phyloP scores from a whole-genome alignment of 139 green algal species.

The Dunaliella primolecta region DNA sequence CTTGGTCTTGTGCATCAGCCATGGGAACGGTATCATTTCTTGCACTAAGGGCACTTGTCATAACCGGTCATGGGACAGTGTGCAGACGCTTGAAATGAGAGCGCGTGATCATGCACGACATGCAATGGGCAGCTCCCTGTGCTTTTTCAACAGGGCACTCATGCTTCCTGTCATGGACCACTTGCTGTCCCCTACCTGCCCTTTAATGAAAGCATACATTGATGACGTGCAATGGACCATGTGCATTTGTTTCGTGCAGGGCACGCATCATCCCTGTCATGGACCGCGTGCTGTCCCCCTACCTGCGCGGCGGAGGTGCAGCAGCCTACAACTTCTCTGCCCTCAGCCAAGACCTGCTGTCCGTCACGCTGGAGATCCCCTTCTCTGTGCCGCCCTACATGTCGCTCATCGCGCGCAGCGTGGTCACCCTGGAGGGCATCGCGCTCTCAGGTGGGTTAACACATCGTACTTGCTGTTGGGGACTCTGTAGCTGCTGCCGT shows the following conservation, averaged over 20 bases:
- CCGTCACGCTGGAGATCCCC: slow-evolving; percentile 77
- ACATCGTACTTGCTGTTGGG: no score
- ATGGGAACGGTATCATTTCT: no score
- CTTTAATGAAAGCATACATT: no score
- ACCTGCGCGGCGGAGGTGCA: slow-evolving; percentile 77
- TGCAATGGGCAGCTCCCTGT: no score
- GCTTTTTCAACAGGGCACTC: background rate
- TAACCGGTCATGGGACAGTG: no score
- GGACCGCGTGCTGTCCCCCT: slow-evolving; percentile 73
- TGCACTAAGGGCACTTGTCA: no score
- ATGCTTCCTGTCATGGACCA: background rate
- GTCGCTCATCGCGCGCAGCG: slow-evolving; percentile 63
- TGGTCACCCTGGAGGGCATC: slow-evolving; percentile 77
- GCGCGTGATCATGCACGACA: no score
- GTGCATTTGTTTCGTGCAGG: background rate
- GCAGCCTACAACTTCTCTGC: slow-evolving; percentile 67
- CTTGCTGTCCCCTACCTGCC: no score
- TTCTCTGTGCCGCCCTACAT: slow-evolving; percentile 91
- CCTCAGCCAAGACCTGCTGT: slow-evolving; percentile 63
- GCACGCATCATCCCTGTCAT: slow-evolving; percentile 67
- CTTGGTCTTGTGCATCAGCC: no score
- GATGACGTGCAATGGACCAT: background rate
- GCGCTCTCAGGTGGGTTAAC: slow-evolving; percentile 57
- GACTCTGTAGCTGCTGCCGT: no score
- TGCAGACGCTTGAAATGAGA: no score